Percentiles rank a stretch among this genome's conserved stretches.
Evolutionary conservation across 441 rosid species (phyloP).

Genomic region (Breynia disticha): DNA sequence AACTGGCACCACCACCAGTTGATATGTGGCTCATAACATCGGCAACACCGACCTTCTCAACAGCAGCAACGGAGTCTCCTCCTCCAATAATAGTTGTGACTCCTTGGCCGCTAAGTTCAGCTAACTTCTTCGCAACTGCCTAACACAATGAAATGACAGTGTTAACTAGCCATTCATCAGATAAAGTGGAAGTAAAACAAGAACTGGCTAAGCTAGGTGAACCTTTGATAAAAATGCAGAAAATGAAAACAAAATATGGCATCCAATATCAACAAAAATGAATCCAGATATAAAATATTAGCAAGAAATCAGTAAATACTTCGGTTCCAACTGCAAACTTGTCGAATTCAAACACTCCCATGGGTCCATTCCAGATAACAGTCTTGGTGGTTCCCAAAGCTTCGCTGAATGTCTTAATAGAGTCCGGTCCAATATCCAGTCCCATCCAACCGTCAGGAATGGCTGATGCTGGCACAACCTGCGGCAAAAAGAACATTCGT

Average conservation of each 20-base stretch:
- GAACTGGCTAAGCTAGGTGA: not conserved
- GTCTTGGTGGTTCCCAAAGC: conserved; percentile 74
- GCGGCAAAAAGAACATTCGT: conserved; percentile 13
- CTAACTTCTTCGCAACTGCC: conserved; percentile 76
- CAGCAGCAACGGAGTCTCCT: conserved; percentile 92
- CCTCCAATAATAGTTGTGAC: conserved; percentile 93
- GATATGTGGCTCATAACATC: conserved; percentile 94
- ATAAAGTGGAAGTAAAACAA: not conserved
- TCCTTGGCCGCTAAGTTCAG: conserved; percentile 68
- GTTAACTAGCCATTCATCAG: conserved; percentile 6
- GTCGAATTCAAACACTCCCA: conserved; percentile 92
- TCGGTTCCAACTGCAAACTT: conserved; percentile 83
- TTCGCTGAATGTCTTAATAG: conserved; percentile 57
- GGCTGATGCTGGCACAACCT: conserved; percentile 66
- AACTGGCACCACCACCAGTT: conserved; percentile 91
- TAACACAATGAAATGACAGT: conserved; percentile 21
- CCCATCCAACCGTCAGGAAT: conserved; percentile 98
- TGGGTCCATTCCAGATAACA: conserved; percentile 89
- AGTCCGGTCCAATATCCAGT: conserved; percentile 86
- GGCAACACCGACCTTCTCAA: conserved; percentile 80
- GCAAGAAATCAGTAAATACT: conserved; percentile 29
- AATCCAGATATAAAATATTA: conserved; percentile 2
- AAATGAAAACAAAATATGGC: not conserved
- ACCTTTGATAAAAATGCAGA: not conserved
- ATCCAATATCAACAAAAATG: conserved; percentile 2